These are phyloP conservation scores for Leishmania mexicana DNA, from an alignment of 208 protist species.

Conservation along the genomic window DNA sequence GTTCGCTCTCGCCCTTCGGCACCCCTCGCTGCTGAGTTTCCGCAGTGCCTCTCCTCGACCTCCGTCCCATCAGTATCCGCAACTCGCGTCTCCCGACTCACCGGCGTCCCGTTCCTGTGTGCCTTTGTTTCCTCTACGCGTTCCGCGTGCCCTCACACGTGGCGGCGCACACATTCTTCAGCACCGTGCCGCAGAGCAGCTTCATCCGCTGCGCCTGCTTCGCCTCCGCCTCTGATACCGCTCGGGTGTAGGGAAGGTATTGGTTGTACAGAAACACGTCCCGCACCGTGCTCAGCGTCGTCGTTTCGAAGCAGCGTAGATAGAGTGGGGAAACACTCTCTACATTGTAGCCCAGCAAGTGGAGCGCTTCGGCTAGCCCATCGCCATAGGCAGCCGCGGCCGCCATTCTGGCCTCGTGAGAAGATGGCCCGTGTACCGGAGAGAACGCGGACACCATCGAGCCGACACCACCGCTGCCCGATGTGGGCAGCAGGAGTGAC, in stretches of 20 bases:
- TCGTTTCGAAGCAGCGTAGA: conserved; percentile 37
- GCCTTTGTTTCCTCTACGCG: background rate
- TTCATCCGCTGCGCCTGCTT: conserved; percentile 49
- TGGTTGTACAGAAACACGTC: conserved; percentile 53
- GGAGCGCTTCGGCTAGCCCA: conserved; percentile 20
- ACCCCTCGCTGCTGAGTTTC: background rate
- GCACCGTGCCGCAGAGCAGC: conserved; percentile 56
- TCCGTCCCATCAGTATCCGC: too few relatives aligned
- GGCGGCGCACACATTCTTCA: conserved; percentile 60
- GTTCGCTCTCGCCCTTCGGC: background rate
- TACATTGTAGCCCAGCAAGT: conserved; percentile 18
- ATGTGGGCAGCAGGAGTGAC: conserved; percentile 17
- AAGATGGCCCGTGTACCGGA: conserved; percentile 1
- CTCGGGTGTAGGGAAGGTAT: conserved; percentile 40
- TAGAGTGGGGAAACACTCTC: conserved; percentile 9
- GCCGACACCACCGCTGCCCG: background rate
- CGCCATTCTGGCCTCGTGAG: conserved; percentile 17
- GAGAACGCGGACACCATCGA: background rate
- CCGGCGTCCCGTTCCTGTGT: background rate
- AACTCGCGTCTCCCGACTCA: background rate
- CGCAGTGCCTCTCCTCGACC: background rate
- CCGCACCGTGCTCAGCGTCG: conserved; percentile 50
- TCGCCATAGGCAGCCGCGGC: conserved; percentile 24
- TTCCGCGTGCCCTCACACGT: conserved; percentile 22
- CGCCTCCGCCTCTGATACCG: conserved; percentile 49